Evolutionary conservation across 306 rosid species (phyloP).

Genomic region (Hippophae rhamnoides): DNA sequence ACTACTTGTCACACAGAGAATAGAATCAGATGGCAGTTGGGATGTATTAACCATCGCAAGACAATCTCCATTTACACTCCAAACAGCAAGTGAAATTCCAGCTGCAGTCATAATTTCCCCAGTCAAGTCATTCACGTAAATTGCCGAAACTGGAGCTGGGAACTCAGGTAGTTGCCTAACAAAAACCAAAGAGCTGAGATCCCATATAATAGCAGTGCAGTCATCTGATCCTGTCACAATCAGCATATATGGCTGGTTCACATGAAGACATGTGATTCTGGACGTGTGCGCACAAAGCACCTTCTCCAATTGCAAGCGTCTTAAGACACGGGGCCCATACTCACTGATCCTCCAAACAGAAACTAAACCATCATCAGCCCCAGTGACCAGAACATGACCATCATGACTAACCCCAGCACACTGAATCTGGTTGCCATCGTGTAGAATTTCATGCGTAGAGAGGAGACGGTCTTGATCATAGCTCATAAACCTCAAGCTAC

Average conservation of each 20-base stretch:
- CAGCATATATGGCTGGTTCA: slow-evolving; percentile 95
- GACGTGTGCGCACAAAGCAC: slow-evolving; percentile 78
- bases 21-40: slow-evolving; percentile 93
- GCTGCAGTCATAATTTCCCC: slow-evolving; percentile 97
- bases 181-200: slow-evolving; percentile 84
- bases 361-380: slow-evolving; percentile 92
- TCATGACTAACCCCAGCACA: slow-evolving; percentile 82
- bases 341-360: slow-evolving; percentile 81
- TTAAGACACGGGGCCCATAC: slow-evolving; percentile 51
- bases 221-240: slow-evolving; percentile 96
- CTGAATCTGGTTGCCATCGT: slow-evolving; percentile 82
- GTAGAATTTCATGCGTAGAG: slow-evolving; percentile 95
- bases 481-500: slow-evolving; percentile 86
- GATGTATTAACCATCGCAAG: slow-evolving; percentile 85
- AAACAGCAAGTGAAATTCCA: slow-evolving; percentile 82
- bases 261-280: slow-evolving; percentile 82
- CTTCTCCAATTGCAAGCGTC: slow-evolving; percentile 83
- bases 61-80: slow-evolving; percentile 98
- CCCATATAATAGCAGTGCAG: slow-evolving; percentile 94
- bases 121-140: slow-evolving; percentile 82
- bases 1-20: slow-evolving; percentile 81
- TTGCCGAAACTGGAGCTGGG: slow-evolving; percentile 76
- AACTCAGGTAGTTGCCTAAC: slow-evolving; percentile 95
- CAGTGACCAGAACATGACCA: slow-evolving; percentile 84
- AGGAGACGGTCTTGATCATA: slow-evolving; percentile 89